A percentile compares a stretch with the other conserved stretches of the same genome.
Evolutionary conservation across 108 stramenopile genomes (phyloP).

Genomic region (Cyclotella baltica): DNA sequence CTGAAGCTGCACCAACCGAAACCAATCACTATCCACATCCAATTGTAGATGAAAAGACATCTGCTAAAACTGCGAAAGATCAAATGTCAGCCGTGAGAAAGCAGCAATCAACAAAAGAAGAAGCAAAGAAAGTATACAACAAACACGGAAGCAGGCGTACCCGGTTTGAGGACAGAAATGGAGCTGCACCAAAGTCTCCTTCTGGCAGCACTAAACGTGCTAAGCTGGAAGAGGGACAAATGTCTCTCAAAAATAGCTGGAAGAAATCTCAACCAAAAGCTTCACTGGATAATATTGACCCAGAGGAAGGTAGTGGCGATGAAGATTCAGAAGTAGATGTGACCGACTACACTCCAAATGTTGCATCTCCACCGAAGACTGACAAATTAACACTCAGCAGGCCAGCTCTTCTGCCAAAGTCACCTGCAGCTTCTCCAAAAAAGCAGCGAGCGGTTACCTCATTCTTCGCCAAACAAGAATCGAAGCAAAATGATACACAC

Average conservation of each 20-base stretch:
- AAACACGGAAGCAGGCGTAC: constrained; percentile 72
- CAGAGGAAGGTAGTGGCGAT: neutral
- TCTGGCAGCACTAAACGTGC: constrained; percentile 42
- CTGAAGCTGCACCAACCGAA: neutral
- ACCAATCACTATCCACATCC: constrained; percentile 56
- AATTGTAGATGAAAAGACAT: constrained; percentile 66
- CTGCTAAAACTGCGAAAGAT: constrained; percentile 68
- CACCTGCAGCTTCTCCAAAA: neutral
- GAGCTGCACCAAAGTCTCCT: constrained; percentile 52
- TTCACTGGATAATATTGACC: neutral
- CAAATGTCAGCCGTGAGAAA: constrained; percentile 63
- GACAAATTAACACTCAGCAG: neutral
- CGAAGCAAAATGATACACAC: neutral
- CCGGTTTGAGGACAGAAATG: constrained; percentile 55
- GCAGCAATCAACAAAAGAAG: constrained; percentile 50
- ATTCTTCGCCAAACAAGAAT: constrained; percentile 16
- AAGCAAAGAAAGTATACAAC: constrained; percentile 63
- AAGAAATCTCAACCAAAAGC: constrained; percentile 27
- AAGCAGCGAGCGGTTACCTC: constrained; percentile 7
- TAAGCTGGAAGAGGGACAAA: constrained; percentile 27
- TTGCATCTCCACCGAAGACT: neutral
- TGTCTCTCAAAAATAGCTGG: constrained; percentile 30
- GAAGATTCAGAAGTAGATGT: neutral
- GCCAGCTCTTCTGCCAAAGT: neutral
- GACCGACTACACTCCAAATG: neutral